Percentiles rank a stretch among this genome's conserved stretches.
These are phyloP conservation scores for Acanthamoeba sp. DNA, from an alignment of 208 protist species.

Conservation along the genomic window DNA sequence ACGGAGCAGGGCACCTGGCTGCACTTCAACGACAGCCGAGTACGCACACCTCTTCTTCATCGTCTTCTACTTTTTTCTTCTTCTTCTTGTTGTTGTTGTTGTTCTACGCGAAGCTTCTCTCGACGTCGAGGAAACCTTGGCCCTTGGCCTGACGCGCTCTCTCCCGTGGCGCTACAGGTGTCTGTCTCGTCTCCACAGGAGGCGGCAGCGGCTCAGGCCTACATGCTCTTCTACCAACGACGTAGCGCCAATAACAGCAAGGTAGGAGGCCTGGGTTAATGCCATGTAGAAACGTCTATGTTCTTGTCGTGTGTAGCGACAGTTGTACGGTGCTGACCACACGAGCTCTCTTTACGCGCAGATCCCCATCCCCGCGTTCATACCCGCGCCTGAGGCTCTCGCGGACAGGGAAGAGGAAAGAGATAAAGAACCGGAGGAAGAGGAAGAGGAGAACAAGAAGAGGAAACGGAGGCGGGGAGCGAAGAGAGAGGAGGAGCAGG, in stretches of 20 bases:
- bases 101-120: not conserved
- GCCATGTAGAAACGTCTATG: too few species aligned
- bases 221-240: slow-evolving; percentile 54
- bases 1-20: slow-evolving; percentile 57
- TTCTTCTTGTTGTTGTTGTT: not conserved
- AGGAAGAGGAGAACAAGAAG: not conserved
- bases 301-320: too few species aligned
- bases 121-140: too few species aligned
- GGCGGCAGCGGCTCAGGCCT: slow-evolving; percentile 40
- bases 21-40: slow-evolving; percentile 52
- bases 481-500: not conserved
- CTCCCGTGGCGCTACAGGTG: too few species aligned
- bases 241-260: slow-evolving; percentile 5
- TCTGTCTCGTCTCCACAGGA: slow-evolving; percentile 26
- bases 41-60: not conserved
- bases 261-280: too few species aligned
- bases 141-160: too few species aligned
- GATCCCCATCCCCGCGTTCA: not conserved
- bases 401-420: not conserved
- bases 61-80: not conserved
- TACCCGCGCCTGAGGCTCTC: not conserved
- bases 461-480: not conserved
- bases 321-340: too few species aligned
- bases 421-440: not conserved
- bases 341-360: not conserved